These are phyloP conservation scores for Linum usitatissimum DNA, from an alignment of 345 rosid genomes.

Conservation along the genomic window DNA sequence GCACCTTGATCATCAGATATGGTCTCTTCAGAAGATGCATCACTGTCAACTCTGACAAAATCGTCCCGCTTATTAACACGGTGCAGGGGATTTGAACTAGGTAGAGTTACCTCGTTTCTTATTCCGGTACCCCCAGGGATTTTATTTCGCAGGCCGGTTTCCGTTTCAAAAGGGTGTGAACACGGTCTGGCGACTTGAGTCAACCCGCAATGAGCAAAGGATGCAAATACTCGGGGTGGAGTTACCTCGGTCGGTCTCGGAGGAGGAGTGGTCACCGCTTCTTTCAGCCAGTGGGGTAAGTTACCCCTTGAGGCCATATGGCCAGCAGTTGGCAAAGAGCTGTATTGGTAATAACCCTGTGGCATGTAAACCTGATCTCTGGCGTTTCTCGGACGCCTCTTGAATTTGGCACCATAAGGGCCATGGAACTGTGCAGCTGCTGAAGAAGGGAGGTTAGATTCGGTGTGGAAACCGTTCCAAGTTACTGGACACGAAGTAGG, in stretches of 20 bases:
- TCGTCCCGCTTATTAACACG: conserved; percentile 14
- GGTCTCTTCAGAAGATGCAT: conserved; percentile 44
- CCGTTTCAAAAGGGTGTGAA: conserved; percentile 8
- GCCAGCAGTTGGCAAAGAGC: background rate
- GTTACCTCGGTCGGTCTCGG: conserved; percentile 15
- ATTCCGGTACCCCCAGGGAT: conserved; percentile 2
- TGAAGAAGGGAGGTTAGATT: conserved; percentile 24
- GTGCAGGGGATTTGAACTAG: conserved; percentile 1
- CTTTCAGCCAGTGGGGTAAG: conserved; percentile 37
- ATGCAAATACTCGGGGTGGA: conserved; percentile 9
- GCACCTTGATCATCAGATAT: conserved; percentile 34
- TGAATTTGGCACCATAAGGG: conserved; percentile 1
- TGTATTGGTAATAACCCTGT: background rate
- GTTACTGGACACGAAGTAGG: conserved; percentile 8
- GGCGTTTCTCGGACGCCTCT: background rate
- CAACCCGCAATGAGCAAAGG: conserved; percentile 9
- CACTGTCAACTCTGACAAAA: conserved; percentile 24
- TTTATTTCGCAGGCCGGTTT: conserved; percentile 5
- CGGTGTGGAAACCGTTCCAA: conserved; percentile 20
- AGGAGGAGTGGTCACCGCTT: conserved; percentile 23
- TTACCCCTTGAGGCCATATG: conserved; percentile 15
- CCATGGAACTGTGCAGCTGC: conserved; percentile 24
- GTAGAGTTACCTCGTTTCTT: conserved; percentile 9
- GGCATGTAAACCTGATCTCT: conserved; percentile 15
- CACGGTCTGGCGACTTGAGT: conserved; percentile 7